Evolutionary conservation across 371 early-diverging fungal species (phyloP), one percentile per base, ranked within the genome.

Genomic region (Mucor indicus): DNA sequence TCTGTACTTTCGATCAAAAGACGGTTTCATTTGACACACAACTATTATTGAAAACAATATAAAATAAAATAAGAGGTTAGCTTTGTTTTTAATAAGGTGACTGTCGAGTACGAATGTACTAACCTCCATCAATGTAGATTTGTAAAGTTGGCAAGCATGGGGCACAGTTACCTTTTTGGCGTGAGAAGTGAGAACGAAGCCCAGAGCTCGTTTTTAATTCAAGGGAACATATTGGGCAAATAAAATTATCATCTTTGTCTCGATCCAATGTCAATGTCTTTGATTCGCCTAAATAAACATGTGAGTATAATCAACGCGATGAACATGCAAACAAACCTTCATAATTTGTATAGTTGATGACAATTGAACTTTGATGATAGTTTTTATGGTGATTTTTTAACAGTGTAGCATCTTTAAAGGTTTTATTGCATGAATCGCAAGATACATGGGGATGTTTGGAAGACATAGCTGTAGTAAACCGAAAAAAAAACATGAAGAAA

Each of bases 111-210:
- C 21, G 38, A 38, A 21, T 38, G 22, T 38, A 38, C 38, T 38
- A 38, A 38, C 22, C 38, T 38, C 38, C 22, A 38, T 38, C 38
- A 38, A 38, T 38, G 38, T 38, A 38, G 38, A 38, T 38, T 38
- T 38, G 3, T 38, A 38, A 38, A 38, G 38, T 19, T 38, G 38
- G 17, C 3, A 38, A 19, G 38, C 2, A 38, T 38, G 38, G 22
- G 22, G 38, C 22, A 38, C 20, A 38, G 38, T 38, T 21, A 22
- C 38, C 22, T 38, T 38, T 38, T 38, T 38, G 38, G 21, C 5
- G 38, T 38, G 20, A 38, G 38, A 38, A 38, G 38, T 38, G 38
- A 38, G 38, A 38, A 38, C 5, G 38, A 38, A 38, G 5, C 38
- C 38, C 38, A 38, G 38, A 22, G 38, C 38, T 38, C 2, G 38